Base-by-base conservation (phyloP, 345 rosid genomes). In the Rhodomyrtus tomentosa region DNA sequence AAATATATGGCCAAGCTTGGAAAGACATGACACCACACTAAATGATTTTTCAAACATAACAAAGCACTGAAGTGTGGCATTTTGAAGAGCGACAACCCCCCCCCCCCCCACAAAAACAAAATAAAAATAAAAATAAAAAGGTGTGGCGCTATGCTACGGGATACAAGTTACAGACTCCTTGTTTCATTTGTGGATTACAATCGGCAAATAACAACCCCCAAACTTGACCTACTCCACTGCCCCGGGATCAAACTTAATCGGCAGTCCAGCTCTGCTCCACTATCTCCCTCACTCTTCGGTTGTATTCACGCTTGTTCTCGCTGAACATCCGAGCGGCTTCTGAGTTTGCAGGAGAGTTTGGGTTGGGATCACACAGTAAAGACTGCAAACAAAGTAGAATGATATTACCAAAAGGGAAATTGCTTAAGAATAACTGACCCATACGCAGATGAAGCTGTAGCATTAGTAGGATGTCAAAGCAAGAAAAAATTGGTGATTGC, bases 211-310 rank as follows among this genome's bases (percentile, higher is more conserved):
- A 32, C 36, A 62, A 62, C 76, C 74, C 72, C 50, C 84, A 82
- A 10, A 62, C 76, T 62, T 29, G 73, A 59, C 76, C 76, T 0
- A 0, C 42, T 62, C 42, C 36, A 18, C 76, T 32, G 76, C 76
- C 3, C 24, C 1, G 0, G 42, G 42, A 62, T 62, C 0, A 12
- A 62, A 62, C n/a, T n/a, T 38, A 38, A 5, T 93, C 94, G 0
- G 95, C 94, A 1, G 94, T 94, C 98, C 95, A 93, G 89, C 95
- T 91, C 91, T 91, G 93, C 91, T 92, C 93, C 88, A 93, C 95
- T 49, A 91, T 87, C 81, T 93, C 96, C 84, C 93, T 87, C 29
- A 94, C 95, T 81, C 92, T 87, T 55, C 93, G 83, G 84, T 92
- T 95, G 88, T 95, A 93, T 76, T 95, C 95, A 0, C 95, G 91